Evolutionary conservation across 2,329 filamentous ascomycete genomes (phyloP).

Genomic region (Colletotrichum tofieldiae): DNA sequence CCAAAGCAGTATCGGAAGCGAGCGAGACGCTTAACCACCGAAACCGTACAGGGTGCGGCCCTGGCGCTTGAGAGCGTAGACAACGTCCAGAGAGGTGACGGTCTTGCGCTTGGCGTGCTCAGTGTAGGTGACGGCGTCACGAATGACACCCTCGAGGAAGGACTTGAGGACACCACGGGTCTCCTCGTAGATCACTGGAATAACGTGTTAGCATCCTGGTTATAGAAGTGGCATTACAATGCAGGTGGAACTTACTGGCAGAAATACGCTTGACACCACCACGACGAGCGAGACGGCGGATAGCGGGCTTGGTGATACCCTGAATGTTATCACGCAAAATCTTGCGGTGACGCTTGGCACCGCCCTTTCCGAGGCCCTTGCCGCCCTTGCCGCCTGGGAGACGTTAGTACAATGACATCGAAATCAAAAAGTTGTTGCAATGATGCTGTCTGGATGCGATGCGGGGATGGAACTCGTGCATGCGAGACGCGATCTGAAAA

Average conservation of each 20-base stretch:
- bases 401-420: conserved; percentile 25
- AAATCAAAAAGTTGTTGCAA: background rate
- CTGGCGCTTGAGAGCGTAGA: conserved; percentile 79
- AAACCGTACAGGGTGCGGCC: conserved; percentile 89
- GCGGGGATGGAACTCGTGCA: background rate
- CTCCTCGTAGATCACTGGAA: conserved; percentile 82
- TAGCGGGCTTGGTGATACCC: conserved; percentile 98
- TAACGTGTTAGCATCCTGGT: conserved; percentile 43
- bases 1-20: conserved; percentile 18
- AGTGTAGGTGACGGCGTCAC: conserved; percentile 84
- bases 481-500: conserved; percentile 27
- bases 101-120: conserved; percentile 89
- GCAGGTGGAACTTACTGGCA: conserved; percentile 75
- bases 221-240: too few species aligned
- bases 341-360: conserved; percentile 99
- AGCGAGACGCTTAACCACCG: conserved; percentile 77
- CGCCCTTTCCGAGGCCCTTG: conserved; percentile 98
- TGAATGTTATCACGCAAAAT: conserved; percentile 99
- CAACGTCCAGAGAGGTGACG: conserved; percentile 79
- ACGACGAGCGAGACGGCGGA: conserved; percentile 98
- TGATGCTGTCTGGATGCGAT: background rate
- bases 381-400: conserved; percentile 89
- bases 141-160: conserved; percentile 84
- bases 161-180: conserved; percentile 84
- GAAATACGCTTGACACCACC: conserved; percentile 99